Evolutionary conservation across 208 protist species (phyloP).

Genomic region (Herpetomonas samuelpessoai): DNA sequence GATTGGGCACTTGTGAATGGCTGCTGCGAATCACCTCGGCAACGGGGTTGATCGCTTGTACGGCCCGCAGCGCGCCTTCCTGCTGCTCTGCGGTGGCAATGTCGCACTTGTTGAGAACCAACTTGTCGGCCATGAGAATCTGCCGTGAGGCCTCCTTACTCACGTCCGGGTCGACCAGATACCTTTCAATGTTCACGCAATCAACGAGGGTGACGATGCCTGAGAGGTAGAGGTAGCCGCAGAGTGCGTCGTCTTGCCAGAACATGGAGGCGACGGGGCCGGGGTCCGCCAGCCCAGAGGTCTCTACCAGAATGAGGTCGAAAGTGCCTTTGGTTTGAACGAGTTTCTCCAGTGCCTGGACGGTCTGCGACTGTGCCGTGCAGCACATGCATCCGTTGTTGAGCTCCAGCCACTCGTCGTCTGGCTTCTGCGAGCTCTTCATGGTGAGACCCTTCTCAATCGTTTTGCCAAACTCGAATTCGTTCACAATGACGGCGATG

Average conservation of each 20-base stretch:
- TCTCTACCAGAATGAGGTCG: slow-evolving; percentile 91
- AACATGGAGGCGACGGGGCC: slow-evolving; percentile 92
- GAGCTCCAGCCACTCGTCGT: slow-evolving; percentile 95
- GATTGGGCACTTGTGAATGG: slow-evolving; percentile 54
- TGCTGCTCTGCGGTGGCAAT: slow-evolving; percentile 63
- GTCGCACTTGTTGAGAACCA: slow-evolving; percentile 96
- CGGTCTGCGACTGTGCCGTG: slow-evolving; percentile 87
- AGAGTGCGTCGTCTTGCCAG: slow-evolving; percentile 92
- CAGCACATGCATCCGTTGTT: slow-evolving; percentile 96
- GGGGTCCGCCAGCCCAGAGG: slow-evolving; percentile 91
- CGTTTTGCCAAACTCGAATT: slow-evolving; percentile 90
- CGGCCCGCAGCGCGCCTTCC: slow-evolving; percentile 25
- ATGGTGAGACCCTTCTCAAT: slow-evolving; percentile 92
- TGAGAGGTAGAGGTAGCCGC: slow-evolving; percentile 76
- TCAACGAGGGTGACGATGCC: slow-evolving; percentile 91
- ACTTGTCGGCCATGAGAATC: slow-evolving; percentile 91
- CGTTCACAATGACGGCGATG: slow-evolving; percentile 95
- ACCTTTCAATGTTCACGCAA: slow-evolving; percentile 79
- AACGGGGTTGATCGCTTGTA: slow-evolving; percentile 68
- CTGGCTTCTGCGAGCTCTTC: slow-evolving; percentile 88
- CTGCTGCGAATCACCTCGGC: slow-evolving; percentile 49
- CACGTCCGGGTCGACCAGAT: slow-evolving; percentile 67
- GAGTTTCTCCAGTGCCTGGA: slow-evolving; percentile 80
- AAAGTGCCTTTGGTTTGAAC: slow-evolving; percentile 85
- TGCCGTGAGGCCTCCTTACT: slow-evolving; percentile 78